Evolutionary conservation across 805 yeast species (phyloP).

Genomic region (Metschnikowia picachoensis): DNA sequence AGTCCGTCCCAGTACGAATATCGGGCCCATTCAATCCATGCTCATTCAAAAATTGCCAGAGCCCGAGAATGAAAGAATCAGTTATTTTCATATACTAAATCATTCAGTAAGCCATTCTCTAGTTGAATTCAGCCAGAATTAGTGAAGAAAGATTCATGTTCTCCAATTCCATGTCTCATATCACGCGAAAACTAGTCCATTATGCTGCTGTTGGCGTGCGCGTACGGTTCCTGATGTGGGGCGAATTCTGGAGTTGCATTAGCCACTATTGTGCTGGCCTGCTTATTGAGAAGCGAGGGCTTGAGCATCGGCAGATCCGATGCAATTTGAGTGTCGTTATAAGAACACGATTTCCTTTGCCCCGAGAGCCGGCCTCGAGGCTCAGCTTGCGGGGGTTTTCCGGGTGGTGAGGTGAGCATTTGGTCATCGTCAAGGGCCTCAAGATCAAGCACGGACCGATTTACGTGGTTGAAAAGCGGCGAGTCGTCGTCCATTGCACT

Average conservation of each 20-base stretch:
- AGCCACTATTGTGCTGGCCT: conserved; percentile 26
- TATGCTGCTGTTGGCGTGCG: neutral
- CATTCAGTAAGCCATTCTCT: too few relatives aligned
- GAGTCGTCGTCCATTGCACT: conserved; percentile 24
- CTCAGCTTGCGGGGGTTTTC: neutral
- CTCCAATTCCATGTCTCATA: too few relatives aligned
- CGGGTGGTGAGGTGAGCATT: conserved; percentile 30
- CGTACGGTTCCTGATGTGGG: neutral
- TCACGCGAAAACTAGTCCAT: neutral
- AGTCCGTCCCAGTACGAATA: too few relatives aligned
- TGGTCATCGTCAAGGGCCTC: conserved; percentile 31
- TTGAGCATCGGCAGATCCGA: conserved; percentile 6
- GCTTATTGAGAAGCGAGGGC: conserved; percentile 33
- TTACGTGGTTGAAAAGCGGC: conserved; percentile 28
- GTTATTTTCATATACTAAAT: too few relatives aligned
- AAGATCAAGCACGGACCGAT: conserved; percentile 23
- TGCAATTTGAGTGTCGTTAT: too few relatives aligned
- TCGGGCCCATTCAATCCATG: too few relatives aligned
- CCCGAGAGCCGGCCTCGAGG: conserved; percentile 1
- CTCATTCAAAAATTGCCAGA: too few relatives aligned
- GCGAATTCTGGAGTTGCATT: neutral
- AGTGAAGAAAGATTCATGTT: too few relatives aligned
- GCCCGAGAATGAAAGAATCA: too few relatives aligned
- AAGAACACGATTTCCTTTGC: neutral
- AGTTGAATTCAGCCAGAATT: too few relatives aligned